Base-by-base conservation (phyloP, 495 filamentous ascomycete species). In the Acidomyces sp. region DNA sequence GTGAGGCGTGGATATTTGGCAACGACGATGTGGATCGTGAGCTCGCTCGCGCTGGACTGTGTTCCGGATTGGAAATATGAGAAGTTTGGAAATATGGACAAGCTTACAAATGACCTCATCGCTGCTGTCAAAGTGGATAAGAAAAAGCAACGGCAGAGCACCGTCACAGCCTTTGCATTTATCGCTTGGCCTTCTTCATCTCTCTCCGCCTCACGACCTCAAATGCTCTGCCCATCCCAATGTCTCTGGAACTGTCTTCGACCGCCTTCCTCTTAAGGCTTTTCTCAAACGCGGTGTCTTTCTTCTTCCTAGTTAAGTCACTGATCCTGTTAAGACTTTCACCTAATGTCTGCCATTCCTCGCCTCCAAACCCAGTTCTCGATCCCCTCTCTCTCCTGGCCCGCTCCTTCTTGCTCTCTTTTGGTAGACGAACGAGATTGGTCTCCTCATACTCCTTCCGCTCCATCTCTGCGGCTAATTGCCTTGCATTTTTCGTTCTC, bases 321-420 rank as follows among this genome's bases (percentile, higher is more conserved):
- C 68, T 74, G 42, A 82, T 68, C 40, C 80, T 67, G 49, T 74
- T 68, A 54, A 85, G 79, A 6, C 79, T 78, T 45, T 84, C 80
- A 35, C 80, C 73, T 48, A 87, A 30, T 70, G 74, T 35, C 82
- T 62, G 50, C 69, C 73, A 31, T 82, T 62, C 49, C 79, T 85
- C 34, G 78, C 82, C n/a, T 75, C 81, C 27, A 86, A 68, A 52
- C 11, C 40, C 41, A 27, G 43, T 44, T 4, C 31, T 34, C 27
- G 21, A 31, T 3, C 47, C 39, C 27, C 45, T 71, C 64, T 51
- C 77, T 74, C 55, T 83, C 81, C 53, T 70, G 62, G 32, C 81
- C 71, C 72, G 75, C 13, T 78, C 84, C 77, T 86, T 85, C 18
- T 76, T 85, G 37, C 78, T 78, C 12, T 80, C 80, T 80, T 85